Conservation (phyloP, 2,329 filamentous ascomycete genomes). For the Penicillium sp. region DNA sequence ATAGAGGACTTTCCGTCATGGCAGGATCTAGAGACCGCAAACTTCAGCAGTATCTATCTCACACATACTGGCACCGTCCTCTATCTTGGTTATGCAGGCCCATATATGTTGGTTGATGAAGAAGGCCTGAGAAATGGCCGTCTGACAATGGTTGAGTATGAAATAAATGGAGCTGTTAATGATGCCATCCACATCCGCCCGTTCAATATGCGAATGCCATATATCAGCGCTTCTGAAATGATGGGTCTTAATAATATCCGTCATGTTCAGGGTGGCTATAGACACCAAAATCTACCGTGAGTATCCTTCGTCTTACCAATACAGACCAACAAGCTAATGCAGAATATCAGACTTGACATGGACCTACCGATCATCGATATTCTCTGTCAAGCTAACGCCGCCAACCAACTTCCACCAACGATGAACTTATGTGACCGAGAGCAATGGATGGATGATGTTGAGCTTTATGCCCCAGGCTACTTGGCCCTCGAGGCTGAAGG, state of each 20-base stretch:
- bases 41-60: background rate
- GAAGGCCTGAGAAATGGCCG: background rate
- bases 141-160: slow-evolving; percentile 1
- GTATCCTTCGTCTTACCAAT: background rate
- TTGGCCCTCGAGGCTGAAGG: slow-evolving; percentile 15
- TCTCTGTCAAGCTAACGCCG: slow-evolving; percentile 14
- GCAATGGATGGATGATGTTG: slow-evolving; percentile 17
- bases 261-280: background rate
- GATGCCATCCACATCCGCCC: background rate
- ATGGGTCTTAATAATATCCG: background rate
- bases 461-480: slow-evolving; percentile 19
- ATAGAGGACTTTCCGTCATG: slow-evolving; percentile 3
- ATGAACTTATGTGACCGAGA: slow-evolving; percentile 14
- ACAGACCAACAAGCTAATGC: background rate
- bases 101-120: slow-evolving; percentile 6
- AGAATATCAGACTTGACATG: slow-evolving; percentile 9
- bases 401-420: slow-evolving; percentile 11
- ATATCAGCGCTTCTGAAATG: background rate
- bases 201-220: slow-evolving; percentile 1
- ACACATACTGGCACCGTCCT: slow-evolving; percentile 1
- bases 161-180: background rate
- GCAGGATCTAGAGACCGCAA: background rate
- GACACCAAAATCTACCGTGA: slow-evolving; percentile 5
- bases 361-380: slow-evolving; percentile 15
- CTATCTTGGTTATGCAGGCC: background rate